These are phyloP conservation scores for Globisporangium spiculum DNA, from an alignment of 352 stramenopile genomes.

Conservation along the genomic window DNA sequence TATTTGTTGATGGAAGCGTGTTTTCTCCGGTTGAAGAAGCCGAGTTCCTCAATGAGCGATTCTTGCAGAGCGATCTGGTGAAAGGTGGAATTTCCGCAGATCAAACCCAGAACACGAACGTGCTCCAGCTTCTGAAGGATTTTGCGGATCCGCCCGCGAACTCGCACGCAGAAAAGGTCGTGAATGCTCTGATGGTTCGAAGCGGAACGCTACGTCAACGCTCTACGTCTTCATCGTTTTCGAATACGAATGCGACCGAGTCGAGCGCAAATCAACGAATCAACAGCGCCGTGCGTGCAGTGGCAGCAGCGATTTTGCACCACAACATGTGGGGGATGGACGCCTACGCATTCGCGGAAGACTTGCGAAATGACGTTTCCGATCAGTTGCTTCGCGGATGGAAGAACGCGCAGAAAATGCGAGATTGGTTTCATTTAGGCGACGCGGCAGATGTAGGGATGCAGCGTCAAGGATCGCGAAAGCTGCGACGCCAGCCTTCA, in stretches of 20 bases:
- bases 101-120: slow-evolving; percentile 54
- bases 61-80: slow-evolving; percentile 69
- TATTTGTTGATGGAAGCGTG: slow-evolving; percentile 45
- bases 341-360: slow-evolving; percentile 63
- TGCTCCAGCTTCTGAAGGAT: slow-evolving; percentile 57
- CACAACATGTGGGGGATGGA: slow-evolving; percentile 89
- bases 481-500: slow-evolving; percentile 62
- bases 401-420: slow-evolving; percentile 88
- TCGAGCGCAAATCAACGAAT: slow-evolving; percentile 35
- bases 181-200: slow-evolving; percentile 37
- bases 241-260: slow-evolving; percentile 33
- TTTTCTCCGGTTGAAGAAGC: slow-evolving; percentile 47
- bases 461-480: slow-evolving; percentile 31
- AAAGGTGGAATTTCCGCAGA: slow-evolving; percentile 47
- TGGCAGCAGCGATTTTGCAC: slow-evolving; percentile 77
- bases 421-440: slow-evolving; percentile 82
- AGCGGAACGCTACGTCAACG: slow-evolving; percentile 21
- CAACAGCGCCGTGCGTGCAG: slow-evolving; percentile 61
- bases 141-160: slow-evolving; percentile 37
- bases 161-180: slow-evolving; percentile 43
- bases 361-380: slow-evolving; percentile 55
- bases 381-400: slow-evolving; percentile 66
- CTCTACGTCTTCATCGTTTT: slow-evolving; percentile 27
- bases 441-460: slow-evolving; percentile 62
- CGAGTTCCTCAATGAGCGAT: slow-evolving; percentile 48